phyloP scores from a whole-genome alignment of 345 rosid species.

The Fremontodendron californicum region DNA sequence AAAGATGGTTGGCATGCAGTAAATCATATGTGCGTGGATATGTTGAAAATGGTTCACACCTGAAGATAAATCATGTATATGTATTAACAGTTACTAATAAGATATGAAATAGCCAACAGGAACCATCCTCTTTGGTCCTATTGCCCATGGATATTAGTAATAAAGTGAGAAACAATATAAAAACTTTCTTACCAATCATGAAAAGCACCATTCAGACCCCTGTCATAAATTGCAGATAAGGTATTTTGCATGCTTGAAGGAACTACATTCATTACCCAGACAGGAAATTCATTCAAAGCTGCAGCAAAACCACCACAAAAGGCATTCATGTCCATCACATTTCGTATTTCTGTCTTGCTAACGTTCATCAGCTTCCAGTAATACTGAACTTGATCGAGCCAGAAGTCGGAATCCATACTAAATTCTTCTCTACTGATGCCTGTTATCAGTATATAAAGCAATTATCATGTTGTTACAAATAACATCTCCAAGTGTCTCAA shows the following conservation, averaged over 20 bases:
- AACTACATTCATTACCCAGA: slow-evolving; percentile 93
- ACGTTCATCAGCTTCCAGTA: slow-evolving; percentile 72
- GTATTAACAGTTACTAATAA: neutral
- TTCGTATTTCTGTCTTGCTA: slow-evolving; percentile 49
- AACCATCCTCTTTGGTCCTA: neutral
- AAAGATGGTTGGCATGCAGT: slow-evolving; percentile 67
- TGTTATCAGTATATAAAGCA: slow-evolving; percentile 24
- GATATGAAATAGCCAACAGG: neutral
- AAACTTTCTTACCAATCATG: slow-evolving; percentile 76
- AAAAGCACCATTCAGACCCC: slow-evolving; percentile 73
- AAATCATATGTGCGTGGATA: slow-evolving; percentile 88
- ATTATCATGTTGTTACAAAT: neutral
- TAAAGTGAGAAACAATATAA: neutral
- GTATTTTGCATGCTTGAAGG: slow-evolving; percentile 68
- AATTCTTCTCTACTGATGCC: slow-evolving; percentile 66
- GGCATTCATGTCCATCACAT: slow-evolving; percentile 93
- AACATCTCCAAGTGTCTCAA: neutral
- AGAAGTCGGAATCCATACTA: slow-evolving; percentile 48
- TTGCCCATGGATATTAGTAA: slow-evolving; percentile 7
- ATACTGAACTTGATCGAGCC: slow-evolving; percentile 65
- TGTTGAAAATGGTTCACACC: slow-evolving; percentile 97
- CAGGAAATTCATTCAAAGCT: slow-evolving; percentile 58
- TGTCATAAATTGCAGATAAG: slow-evolving; percentile 63
- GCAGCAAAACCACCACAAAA: slow-evolving; percentile 74
- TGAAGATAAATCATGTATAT: slow-evolving; percentile 20